Conservation (phyloP, 805 yeast genomes). For the Candida maris region DNA sequence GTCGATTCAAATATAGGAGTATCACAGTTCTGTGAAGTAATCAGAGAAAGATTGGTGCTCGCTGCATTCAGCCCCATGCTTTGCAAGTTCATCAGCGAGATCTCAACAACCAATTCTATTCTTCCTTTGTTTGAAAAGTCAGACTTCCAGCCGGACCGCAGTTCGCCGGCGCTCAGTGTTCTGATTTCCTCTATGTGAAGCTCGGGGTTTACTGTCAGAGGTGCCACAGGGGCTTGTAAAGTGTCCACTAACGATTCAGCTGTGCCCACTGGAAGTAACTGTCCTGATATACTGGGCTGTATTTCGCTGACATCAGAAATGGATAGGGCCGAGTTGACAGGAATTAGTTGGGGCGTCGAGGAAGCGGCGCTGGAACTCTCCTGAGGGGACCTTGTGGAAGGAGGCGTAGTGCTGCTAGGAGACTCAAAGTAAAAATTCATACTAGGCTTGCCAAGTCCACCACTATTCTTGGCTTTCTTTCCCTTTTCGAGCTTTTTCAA, state of each 20-base stretch:
- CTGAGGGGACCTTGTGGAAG: constrained; percentile 1
- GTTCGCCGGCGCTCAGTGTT: constrained; percentile 71
- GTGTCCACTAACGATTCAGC: constrained; percentile 4
- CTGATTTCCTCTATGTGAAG: constrained; percentile 70
- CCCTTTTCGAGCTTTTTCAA: constrained; percentile 28
- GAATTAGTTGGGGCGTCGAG: constrained; percentile 17
- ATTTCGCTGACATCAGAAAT: constrained; percentile 10
- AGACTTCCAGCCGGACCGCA: constrained; percentile 92
- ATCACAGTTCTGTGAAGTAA: constrained; percentile 32
- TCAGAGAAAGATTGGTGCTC: constrained; percentile 25
- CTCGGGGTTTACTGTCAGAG: constrained; percentile 15
- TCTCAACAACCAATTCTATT: constrained; percentile 74
- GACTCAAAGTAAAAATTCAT: constrained; percentile 27
- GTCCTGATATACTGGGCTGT: constrained; percentile 5
- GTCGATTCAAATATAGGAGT: constrained; percentile 28
- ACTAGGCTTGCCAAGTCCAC: constrained; percentile 26
- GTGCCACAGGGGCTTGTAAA: background rate
- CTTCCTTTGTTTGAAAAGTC: constrained; percentile 78
- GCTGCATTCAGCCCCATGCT: constrained; percentile 43
- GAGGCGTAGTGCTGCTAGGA: constrained; percentile 15
- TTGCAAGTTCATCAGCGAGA: constrained; percentile 54
- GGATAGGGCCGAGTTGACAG: constrained; percentile 30
- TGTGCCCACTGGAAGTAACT: constrained; percentile 1
- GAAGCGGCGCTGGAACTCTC: constrained; percentile 1
- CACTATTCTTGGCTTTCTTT: constrained; percentile 27